A percentile compares a stretch with the other conserved stretches of the same genome.
Evolutionary conservation across 495 filamentous ascomycete genomes (phyloP).

Genomic region (Trichoderma reesei): DNA sequence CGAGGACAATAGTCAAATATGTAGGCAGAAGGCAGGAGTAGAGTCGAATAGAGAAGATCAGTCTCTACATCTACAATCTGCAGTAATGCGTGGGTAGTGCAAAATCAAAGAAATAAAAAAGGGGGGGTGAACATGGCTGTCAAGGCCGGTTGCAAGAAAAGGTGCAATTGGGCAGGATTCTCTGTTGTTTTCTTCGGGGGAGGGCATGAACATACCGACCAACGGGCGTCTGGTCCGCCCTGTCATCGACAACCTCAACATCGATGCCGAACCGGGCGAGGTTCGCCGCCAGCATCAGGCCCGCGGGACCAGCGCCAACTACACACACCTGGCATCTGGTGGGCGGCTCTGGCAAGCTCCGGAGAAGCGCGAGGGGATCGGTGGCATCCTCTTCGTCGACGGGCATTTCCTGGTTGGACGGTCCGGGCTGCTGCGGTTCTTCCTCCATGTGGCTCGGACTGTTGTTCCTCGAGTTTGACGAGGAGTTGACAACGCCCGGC

Average conservation of each 20-base stretch:
- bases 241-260: constrained; percentile 52
- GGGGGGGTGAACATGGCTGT: neutral
- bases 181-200: too few relatives aligned
- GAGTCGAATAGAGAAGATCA: neutral
- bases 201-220: constrained; percentile 32
- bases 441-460: constrained; percentile 3
- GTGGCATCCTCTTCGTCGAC: constrained; percentile 17
- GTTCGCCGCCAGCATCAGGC: constrained; percentile 62
- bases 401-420: neutral
- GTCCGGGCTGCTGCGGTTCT: neutral
- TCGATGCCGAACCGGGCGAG: constrained; percentile 55
- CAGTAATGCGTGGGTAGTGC: too few relatives aligned
- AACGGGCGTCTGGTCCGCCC: constrained; percentile 49
- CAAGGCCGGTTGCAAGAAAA: neutral
- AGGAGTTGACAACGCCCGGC: neutral
- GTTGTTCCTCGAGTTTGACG: neutral
- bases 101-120: neutral
- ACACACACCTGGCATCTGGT: constrained; percentile 47
- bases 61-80: too few relatives aligned
- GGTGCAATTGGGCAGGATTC: neutral
- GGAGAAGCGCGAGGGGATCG: constrained; percentile 27
- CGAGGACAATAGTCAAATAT: neutral
- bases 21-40: neutral
- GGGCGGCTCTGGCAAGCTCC: constrained; percentile 28
- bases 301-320: constrained; percentile 61